Conservation (phyloP, 176 grass and related monocot species). For the Cenchrus fungigraminus region DNA sequence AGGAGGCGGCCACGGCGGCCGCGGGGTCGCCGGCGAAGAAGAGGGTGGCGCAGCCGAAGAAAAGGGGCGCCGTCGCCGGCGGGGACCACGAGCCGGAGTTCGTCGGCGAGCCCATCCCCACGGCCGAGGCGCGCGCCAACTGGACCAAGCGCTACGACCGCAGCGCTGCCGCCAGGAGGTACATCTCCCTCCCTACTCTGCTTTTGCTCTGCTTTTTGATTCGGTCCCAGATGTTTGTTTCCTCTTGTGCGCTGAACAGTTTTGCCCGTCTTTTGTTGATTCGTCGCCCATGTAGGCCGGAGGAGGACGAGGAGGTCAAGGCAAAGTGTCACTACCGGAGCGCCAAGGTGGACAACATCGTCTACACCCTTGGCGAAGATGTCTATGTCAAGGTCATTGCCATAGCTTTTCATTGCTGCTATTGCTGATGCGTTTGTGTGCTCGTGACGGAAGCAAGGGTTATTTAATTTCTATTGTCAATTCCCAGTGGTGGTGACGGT, state of each 20-base stretch:
- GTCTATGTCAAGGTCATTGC: conserved; percentile 64
- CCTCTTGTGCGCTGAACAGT: too few species aligned
- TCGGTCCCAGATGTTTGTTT: background rate
- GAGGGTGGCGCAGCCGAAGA: conserved; percentile 45
- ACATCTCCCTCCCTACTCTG: background rate
- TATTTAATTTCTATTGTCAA: background rate
- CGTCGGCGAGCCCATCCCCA: conserved; percentile 42
- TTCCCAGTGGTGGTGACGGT: background rate
- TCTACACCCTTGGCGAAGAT: conserved; percentile 61
- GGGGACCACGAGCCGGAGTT: conserved; percentile 38
- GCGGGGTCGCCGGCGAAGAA: conserved; percentile 17
- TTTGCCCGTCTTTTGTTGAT: background rate
- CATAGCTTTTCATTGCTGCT: background rate
- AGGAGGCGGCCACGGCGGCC: background rate
- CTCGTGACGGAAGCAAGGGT: background rate
- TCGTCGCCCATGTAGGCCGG: conserved; percentile 26
- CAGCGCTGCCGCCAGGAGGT: background rate
- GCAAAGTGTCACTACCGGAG: conserved; percentile 54
- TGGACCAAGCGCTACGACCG: conserved; percentile 71
- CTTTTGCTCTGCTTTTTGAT: background rate
- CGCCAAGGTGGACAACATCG: conserved; percentile 50
- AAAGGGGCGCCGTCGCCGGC: background rate
- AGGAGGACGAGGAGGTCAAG: conserved; percentile 37
- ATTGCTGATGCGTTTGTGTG: background rate
- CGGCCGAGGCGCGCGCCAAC: conserved; percentile 45